Evolutionary conservation across 306 rosid species (phyloP), one percentile per base, ranked within the genome.

Genomic region (Geum urbanum): DNA sequence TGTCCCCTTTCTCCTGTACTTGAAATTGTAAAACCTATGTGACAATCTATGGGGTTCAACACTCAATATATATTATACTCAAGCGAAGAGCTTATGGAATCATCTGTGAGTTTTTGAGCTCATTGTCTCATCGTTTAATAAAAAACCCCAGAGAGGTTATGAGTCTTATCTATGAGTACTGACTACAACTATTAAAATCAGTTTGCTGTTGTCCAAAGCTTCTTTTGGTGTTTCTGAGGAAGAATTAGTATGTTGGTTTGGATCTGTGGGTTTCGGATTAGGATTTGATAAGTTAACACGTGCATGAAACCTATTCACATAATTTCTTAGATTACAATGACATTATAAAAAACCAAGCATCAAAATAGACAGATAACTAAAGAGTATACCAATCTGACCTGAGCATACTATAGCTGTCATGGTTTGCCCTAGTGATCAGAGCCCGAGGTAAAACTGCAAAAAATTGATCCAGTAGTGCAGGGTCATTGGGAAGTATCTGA

Each of bases 401-500:
- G 55, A 85, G 77, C 41, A 35, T 6, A 64, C 46, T 61, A 76
- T 80, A 72, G 73, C 78, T 75, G 57, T 74, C 71, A 67, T 80
- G 84, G 76, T 81, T 85, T 75, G 90, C 79, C 70, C 82, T 79
- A 69, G 86, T 65, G 77, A 84, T 54, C 72, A 90, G 61, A 44
- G 76, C 71, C 65, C 69, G 83, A 27, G 97, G 98, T 41, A 88
- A 82, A 74, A 78, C 79, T 2, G 55, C 46, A 74, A 54, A 74
- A 73, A 92, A 90, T 57, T 81, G 77, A 53, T 86, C 90, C 70
- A 79, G 44, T 39, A 78, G 69, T 1, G 13, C 19, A 53, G 84
- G 75, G 69, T 84, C 96, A 58, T 78, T 79, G 11, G 98, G 97
- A 81, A 90, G 94, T 81, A 92, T 86, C 84, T 92, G 97, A 81